phyloP scores from a whole-genome alignment of 306 rosid species.

The Prunus campanulata region DNA sequence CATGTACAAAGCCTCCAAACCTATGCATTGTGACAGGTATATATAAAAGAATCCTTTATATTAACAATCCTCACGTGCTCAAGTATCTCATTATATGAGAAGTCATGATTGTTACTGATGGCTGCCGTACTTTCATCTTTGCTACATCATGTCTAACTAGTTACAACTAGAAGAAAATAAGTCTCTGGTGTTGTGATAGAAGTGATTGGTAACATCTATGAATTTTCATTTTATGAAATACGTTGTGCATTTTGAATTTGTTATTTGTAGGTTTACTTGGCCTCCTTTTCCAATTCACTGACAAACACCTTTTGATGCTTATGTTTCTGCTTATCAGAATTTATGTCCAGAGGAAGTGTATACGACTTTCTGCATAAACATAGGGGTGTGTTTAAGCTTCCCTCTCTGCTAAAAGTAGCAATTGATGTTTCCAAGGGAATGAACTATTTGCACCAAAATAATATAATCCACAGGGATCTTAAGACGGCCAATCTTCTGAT shows the following conservation, averaged over 20 bases:
- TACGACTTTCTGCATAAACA: slow-evolving; percentile 96
- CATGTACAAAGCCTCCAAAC: slow-evolving; percentile 86
- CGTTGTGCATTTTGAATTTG: slow-evolving; percentile 18
- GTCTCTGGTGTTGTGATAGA: neutral
- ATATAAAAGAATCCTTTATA: slow-evolving; percentile 21
- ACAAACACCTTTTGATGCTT: slow-evolving; percentile 33
- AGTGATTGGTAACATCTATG: slow-evolving; percentile 14
- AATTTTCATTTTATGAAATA: slow-evolving; percentile 17
- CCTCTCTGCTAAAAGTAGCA: slow-evolving; percentile 88
- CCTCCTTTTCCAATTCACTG: slow-evolving; percentile 9
- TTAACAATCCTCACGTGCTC: slow-evolving; percentile 10
- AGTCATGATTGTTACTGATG: slow-evolving; percentile 4
- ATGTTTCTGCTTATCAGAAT: slow-evolving; percentile 64
- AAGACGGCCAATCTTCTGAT: slow-evolving; percentile 99
- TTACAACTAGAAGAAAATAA: neutral
- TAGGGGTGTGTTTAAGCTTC: slow-evolving; percentile 84
- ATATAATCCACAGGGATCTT: slow-evolving; percentile 97
- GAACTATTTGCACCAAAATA: slow-evolving; percentile 97
- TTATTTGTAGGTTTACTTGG: too few species aligned
- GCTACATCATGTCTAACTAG: neutral
- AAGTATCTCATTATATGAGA: slow-evolving; percentile 9
- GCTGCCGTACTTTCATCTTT: neutral
- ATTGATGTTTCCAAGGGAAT: slow-evolving; percentile 94
- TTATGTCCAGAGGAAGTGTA: slow-evolving; percentile 93
- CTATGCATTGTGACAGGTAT: slow-evolving; percentile 96